Evolutionary conservation across 2,329 filamentous ascomycete genomes (phyloP).

Genomic region (Aaosphaeria pasadenensis): DNA sequence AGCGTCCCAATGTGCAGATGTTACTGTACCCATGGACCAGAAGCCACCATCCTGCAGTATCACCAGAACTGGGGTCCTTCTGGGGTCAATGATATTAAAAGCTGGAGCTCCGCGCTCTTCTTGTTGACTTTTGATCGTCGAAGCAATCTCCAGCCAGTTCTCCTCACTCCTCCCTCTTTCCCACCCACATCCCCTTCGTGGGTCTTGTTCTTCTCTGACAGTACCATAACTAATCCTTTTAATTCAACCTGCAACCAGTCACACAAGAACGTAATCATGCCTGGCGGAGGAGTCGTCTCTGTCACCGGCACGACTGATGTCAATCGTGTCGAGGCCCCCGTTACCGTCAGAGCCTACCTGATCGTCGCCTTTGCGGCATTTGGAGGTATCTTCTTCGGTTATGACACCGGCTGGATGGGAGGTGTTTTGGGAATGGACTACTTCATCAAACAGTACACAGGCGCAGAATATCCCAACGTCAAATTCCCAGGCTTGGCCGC

Average conservation of each 20-base stretch:
- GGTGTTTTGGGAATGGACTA: conserved; percentile 54
- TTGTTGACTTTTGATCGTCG: conserved; percentile 4
- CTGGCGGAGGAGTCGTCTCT: conserved; percentile 34
- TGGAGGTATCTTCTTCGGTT: conserved; percentile 71
- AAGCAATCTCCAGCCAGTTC: conserved; percentile 22
- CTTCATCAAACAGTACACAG: conserved; percentile 37
- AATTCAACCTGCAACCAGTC: conserved; percentile 2
- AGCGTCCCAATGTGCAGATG: conserved; percentile 23
- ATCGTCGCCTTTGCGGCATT: conserved; percentile 50
- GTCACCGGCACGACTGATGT: conserved; percentile 47
- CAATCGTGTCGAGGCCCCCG: conserved; percentile 53
- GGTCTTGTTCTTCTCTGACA: conserved; percentile 8
- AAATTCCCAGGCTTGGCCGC: conserved; percentile 48
- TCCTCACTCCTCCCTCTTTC: conserved; percentile 14
- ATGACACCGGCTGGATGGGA: conserved; percentile 76
- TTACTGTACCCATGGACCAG: conserved; percentile 30
- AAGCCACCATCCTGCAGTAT: conserved; percentile 33
- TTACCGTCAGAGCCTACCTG: conserved; percentile 47
- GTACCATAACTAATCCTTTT: conserved; percentile 3
- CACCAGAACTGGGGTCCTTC: conserved; percentile 17
- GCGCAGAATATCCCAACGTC: conserved; percentile 25
- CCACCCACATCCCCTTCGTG: conserved; percentile 9
- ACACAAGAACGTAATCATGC: conserved; percentile 26
- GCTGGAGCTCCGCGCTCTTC: conserved; percentile 15
- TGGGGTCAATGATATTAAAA: conserved; percentile 23